These are phyloP conservation scores for Pogostemon cablin DNA, from an alignment of 257 asterid species.

Conservation along the genomic window DNA sequence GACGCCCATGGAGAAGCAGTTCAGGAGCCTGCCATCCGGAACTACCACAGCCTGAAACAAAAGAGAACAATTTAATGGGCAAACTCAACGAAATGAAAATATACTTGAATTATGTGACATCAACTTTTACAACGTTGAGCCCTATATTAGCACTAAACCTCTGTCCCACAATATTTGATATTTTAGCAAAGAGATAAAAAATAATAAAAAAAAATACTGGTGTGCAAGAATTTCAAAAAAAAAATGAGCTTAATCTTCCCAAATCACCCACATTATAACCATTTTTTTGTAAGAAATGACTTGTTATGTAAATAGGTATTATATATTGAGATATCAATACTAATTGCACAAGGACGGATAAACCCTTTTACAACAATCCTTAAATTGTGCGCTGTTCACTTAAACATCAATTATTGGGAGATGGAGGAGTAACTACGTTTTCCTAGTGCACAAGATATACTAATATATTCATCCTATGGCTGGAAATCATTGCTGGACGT, in stretches of 20 bases:
- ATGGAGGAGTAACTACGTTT: neutral
- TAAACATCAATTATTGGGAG: neutral
- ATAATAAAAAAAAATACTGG: neutral
- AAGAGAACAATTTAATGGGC: conserved; percentile 15
- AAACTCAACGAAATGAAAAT: conserved; percentile 7
- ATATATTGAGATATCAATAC: neutral
- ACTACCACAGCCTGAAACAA: conserved; percentile 79
- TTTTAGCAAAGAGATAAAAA: neutral
- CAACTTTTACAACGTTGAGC: conserved; percentile 12
- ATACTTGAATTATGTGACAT: neutral
- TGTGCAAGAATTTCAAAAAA: neutral
- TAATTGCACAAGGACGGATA: neutral
- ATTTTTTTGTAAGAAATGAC: neutral
- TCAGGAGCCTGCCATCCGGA: conserved; percentile 99
- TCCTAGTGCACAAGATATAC: neutral
- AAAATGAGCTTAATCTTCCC: neutral
- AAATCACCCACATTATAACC: neutral
- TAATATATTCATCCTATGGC: neutral
- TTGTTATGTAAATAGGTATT: neutral
- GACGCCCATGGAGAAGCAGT: conserved; percentile 90
- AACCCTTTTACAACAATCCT: neutral
- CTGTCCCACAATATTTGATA: neutral
- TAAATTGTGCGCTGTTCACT: neutral
- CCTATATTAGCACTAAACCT: conserved; percentile 10
- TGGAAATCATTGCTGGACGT: no score